Evolutionary conservation across 495 filamentous ascomycete species (phyloP).

Genomic region (Bacidia gigantensis): DNA sequence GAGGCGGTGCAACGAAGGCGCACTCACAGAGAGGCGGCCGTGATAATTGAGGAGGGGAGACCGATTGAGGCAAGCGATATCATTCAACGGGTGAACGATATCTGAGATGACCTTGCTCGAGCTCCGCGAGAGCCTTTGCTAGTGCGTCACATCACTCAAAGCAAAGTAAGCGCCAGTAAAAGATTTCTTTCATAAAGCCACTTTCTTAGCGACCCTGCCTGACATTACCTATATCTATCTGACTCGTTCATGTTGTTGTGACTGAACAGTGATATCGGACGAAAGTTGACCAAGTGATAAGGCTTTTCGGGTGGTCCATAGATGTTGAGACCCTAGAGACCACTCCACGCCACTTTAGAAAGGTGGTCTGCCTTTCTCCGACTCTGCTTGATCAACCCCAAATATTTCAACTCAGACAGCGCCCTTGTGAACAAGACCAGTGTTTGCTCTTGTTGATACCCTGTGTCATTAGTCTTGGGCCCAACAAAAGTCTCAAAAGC

Average conservation of each 20-base stretch:
- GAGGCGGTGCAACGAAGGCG: neutral
- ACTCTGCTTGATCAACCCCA: slow-evolving; percentile 80
- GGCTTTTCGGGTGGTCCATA: too few relatives aligned
- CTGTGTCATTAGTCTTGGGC: slow-evolving; percentile 38
- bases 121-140: too few relatives aligned
- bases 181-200: too few relatives aligned
- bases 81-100: slow-evolving; percentile 24
- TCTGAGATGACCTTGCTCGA: neutral
- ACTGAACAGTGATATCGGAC: too few relatives aligned
- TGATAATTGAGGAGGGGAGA: slow-evolving; percentile 35
- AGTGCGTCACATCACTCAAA: too few relatives aligned
- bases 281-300: too few relatives aligned
- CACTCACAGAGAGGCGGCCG: slow-evolving; percentile 39
- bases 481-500: slow-evolving; percentile 69
- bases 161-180: too few relatives aligned
- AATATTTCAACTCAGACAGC: slow-evolving; percentile 65
- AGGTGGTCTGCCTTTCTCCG: slow-evolving; percentile 87
- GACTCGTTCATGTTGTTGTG: too few relatives aligned
- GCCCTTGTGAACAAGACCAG: slow-evolving; percentile 63
- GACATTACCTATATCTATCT: too few relatives aligned
- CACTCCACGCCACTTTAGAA: slow-evolving; percentile 64
- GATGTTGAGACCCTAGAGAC: too few relatives aligned
- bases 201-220: too few relatives aligned
- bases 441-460: slow-evolving; percentile 30
- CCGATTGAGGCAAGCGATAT: slow-evolving; percentile 37